These are phyloP conservation scores for Arthromyces matolae DNA, from an alignment of 768 basidiomycete genomes.

Conservation along the genomic window DNA sequence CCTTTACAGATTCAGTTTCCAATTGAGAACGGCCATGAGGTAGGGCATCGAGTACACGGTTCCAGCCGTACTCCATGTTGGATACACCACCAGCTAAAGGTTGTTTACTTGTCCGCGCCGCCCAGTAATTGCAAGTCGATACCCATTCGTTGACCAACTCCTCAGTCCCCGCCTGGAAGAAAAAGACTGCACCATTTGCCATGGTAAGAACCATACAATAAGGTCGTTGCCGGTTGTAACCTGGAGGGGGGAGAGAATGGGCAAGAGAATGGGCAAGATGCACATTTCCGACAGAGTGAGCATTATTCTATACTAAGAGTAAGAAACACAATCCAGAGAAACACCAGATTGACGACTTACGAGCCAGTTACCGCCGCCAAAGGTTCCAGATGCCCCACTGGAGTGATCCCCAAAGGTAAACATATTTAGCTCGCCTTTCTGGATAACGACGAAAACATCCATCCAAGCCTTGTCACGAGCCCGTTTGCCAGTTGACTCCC, in stretches of 20 bases:
- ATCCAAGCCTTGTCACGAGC: slow-evolving; percentile 90
- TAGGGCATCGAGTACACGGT: slow-evolving; percentile 57
- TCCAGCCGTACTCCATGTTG: slow-evolving; percentile 99
- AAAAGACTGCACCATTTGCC: slow-evolving; percentile 86
- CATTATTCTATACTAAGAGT: slow-evolving; percentile 63
- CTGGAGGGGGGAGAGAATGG: slow-evolving; percentile 84
- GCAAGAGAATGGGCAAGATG: slow-evolving; percentile 85
- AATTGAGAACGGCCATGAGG: slow-evolving; percentile 52
- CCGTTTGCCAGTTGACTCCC: slow-evolving; percentile 79
- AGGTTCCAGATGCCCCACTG: slow-evolving; percentile 54
- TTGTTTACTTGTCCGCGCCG: slow-evolving; percentile 91
- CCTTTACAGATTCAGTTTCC: slow-evolving; percentile 49
- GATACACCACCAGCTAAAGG: slow-evolving; percentile 94
- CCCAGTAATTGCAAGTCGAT: slow-evolving; percentile 99
- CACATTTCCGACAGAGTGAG: slow-evolving; percentile 77
- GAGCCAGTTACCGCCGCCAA: slow-evolving; percentile 98
- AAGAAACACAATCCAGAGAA: not conserved
- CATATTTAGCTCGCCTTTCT: slow-evolving; percentile 92
- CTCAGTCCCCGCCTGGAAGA: slow-evolving; percentile 98
- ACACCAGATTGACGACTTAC: slow-evolving; percentile 46
- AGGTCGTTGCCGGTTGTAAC: slow-evolving; percentile 87
- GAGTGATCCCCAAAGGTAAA: slow-evolving; percentile 86
- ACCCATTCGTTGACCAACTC: slow-evolving; percentile 99
- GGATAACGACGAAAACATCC: slow-evolving; percentile 94
- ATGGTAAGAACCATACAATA: slow-evolving; percentile 94